Conservation (phyloP, 169 alveolate genomes). For the Cryptosporidium baileyi region DNA sequence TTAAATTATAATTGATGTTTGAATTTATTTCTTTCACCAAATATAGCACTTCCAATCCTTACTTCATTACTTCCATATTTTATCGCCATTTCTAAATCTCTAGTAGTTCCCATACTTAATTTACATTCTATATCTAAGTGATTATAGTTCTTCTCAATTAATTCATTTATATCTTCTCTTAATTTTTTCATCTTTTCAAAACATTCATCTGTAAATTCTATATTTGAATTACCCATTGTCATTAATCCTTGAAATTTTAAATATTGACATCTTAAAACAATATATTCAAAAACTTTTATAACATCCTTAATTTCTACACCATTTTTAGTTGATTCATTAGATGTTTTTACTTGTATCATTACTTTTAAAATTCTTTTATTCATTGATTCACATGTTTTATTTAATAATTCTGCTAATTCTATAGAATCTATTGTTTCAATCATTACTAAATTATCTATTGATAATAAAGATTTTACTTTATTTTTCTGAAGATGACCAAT, state of each 20-base stretch:
- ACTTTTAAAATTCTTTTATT: slow-evolving; percentile 75
- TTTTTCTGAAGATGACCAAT: slow-evolving; percentile 93
- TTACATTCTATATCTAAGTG: neutral
- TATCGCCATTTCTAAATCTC: slow-evolving; percentile 90
- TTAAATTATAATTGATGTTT: too few relatives aligned
- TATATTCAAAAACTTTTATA: slow-evolving; percentile 73
- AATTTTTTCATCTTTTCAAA: slow-evolving; percentile 76
- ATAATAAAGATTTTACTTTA: slow-evolving; percentile 84
- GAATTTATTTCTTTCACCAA: slow-evolving; percentile 76
- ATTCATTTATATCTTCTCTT: slow-evolving; percentile 75
- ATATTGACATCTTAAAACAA: slow-evolving; percentile 76
- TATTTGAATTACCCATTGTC: slow-evolving; percentile 80
- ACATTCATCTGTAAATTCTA: slow-evolving; percentile 74
- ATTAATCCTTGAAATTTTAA: slow-evolving; percentile 90
- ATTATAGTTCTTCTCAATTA: slow-evolving; percentile 68
- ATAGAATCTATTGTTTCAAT: slow-evolving; percentile 89
- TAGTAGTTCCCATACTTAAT: slow-evolving; percentile 93
- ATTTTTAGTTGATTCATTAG: slow-evolving; percentile 85
- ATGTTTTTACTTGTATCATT: slow-evolving; percentile 86
- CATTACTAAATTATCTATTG: slow-evolving; percentile 81
- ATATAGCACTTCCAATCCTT: slow-evolving; percentile 91
- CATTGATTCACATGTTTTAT: slow-evolving; percentile 77
- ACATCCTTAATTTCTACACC: slow-evolving; percentile 82
- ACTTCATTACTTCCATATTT: slow-evolving; percentile 86
- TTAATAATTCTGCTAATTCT: slow-evolving; percentile 83